A percentile compares a stretch with the other conserved stretches of the same genome.
These are phyloP conservation scores for Carex arenaria DNA, from an alignment of 202 grass and related monocot genomes.

Conservation along the genomic window DNA sequence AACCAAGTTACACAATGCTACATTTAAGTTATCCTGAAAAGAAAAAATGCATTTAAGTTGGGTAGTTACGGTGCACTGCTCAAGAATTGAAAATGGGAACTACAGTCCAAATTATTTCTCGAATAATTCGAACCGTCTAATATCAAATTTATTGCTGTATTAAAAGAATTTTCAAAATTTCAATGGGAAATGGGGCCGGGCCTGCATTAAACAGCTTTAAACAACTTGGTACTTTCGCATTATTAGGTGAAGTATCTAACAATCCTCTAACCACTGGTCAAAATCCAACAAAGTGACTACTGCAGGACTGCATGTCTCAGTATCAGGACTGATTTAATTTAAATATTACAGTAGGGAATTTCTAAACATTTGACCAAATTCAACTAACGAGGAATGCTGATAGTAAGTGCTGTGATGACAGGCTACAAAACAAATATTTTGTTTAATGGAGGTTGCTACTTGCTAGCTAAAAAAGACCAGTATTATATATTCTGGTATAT, in stretches of 20 bases:
- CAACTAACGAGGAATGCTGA: neutral
- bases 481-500: neutral
- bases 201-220: neutral
- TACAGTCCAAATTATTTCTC: conserved; percentile 3
- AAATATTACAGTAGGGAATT: neutral
- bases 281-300: neutral
- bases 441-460: neutral
- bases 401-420: neutral
- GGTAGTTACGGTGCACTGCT: neutral
- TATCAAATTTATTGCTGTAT: neutral
- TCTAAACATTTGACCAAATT: neutral
- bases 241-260: neutral
- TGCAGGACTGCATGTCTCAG: neutral
- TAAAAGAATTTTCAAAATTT: neutral
- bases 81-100: neutral
- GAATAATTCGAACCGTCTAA: neutral
- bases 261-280: neutral
- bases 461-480: too few species aligned
- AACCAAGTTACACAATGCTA: neutral
- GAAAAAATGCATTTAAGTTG: neutral
- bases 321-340: neutral
- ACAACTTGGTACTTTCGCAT: neutral
- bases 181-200: neutral
- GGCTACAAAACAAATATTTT: neutral
- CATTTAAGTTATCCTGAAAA: neutral